Evolutionary conservation across 1,284 basidiomycete genomes (phyloP).

Genomic region (Puccinia triticina): DNA sequence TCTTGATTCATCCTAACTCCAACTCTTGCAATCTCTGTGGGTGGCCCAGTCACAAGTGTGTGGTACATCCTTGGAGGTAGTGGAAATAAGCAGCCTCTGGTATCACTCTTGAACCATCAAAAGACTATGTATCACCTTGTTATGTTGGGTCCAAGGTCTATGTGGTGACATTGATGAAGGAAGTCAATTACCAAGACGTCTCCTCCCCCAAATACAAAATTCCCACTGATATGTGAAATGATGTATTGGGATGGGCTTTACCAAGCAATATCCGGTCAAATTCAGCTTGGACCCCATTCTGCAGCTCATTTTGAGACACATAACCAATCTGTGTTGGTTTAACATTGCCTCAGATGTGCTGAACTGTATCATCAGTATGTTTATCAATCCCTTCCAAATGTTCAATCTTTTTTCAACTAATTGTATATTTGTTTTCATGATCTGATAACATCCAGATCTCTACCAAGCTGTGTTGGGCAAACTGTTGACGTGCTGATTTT

Average conservation of each 20-base stretch:
- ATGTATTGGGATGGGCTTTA: constrained; percentile 87
- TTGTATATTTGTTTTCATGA: constrained; percentile 3
- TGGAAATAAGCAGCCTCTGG: constrained; percentile 66
- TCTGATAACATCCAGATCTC: constrained; percentile 69
- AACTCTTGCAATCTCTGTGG: constrained; percentile 79
- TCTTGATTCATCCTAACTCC: constrained; percentile 90
- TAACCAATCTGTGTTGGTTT: constrained; percentile 87
- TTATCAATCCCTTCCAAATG: constrained; percentile 1
- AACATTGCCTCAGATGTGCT: constrained; percentile 83
- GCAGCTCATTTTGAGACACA: constrained; percentile 78
- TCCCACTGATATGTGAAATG: constrained; percentile 89
- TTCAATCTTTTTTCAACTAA: background rate
- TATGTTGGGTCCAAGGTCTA: constrained; percentile 68
- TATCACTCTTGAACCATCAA: constrained; percentile 93
- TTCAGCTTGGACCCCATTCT: constrained; percentile 89
- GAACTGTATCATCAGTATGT: constrained; percentile 78
- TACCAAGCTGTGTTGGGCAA: constrained; percentile 88
- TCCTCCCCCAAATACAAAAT: constrained; percentile 83
- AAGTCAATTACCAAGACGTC: constrained; percentile 65
- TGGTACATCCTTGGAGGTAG: constrained; percentile 94
- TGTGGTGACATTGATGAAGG: background rate
- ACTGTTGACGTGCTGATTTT: constrained; percentile 70
- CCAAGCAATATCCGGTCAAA: constrained; percentile 83
- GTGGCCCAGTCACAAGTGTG: constrained; percentile 87
- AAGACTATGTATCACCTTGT: constrained; percentile 92